Percentiles rank a stretch among this genome's conserved stretches.
Conservation (phyloP, 2,329 filamentous ascomycete species). For the Botrytis byssoidea region DNA sequence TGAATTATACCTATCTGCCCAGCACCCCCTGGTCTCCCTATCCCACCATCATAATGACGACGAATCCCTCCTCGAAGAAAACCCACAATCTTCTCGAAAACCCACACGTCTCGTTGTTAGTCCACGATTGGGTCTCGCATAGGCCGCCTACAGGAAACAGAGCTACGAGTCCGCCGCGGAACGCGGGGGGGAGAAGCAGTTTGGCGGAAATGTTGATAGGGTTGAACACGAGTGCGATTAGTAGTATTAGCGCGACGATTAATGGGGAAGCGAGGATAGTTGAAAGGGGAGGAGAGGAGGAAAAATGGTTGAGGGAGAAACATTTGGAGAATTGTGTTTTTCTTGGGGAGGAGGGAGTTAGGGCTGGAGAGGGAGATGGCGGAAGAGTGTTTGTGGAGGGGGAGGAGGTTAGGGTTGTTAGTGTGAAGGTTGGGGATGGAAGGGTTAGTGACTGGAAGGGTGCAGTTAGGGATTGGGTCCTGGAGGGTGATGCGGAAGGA, state of each 20-base stretch:
- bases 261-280: slow-evolving; percentile 81
- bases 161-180: slow-evolving; percentile 55
- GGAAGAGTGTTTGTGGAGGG: slow-evolving; percentile 71
- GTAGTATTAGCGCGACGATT: slow-evolving; percentile 88
- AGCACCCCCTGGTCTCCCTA: slow-evolving; percentile 64
- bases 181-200: slow-evolving; percentile 65
- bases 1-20: slow-evolving; percentile 98
- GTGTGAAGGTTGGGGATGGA: slow-evolving; percentile 80
- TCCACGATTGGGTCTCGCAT: slow-evolving; percentile 97
- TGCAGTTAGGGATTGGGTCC: slow-evolving; percentile 75
- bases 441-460: slow-evolving; percentile 95
- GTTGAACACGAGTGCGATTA: slow-evolving; percentile 85
- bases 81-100: slow-evolving; percentile 80
- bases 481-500: slow-evolving; percentile 22
- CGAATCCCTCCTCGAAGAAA: slow-evolving; percentile 74
- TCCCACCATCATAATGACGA: slow-evolving; percentile 96
- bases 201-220: slow-evolving; percentile 83
- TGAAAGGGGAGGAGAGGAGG: slow-evolving; percentile 72
- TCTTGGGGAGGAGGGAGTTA: slow-evolving; percentile 52
- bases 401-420: slow-evolving; percentile 81
- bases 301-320: slow-evolving; percentile 75
- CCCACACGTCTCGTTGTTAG: slow-evolving; percentile 85
- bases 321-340: slow-evolving; percentile 95
- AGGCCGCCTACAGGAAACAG: slow-evolving; percentile 74
- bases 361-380: slow-evolving; percentile 48